These are phyloP conservation scores for Lathyrus sativus DNA, from an alignment of 306 rosid genomes.

Conservation along the genomic window DNA sequence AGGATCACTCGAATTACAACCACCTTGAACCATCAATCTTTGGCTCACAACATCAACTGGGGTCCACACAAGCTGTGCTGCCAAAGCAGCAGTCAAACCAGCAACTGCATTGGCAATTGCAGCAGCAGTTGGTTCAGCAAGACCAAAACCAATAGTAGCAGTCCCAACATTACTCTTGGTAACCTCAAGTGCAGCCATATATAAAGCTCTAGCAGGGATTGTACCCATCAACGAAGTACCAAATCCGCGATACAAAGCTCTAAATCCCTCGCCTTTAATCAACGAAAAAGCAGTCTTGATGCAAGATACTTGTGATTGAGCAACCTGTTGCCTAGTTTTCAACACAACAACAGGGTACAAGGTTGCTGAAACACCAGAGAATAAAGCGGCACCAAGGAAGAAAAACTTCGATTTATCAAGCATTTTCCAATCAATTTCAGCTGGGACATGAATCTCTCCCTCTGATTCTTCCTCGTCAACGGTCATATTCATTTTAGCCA, in stretches of 20 bases:
- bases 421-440: constrained; percentile 92
- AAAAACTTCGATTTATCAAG: constrained; percentile 54
- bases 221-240: constrained; percentile 92
- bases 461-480: constrained; percentile 71
- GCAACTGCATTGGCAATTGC: constrained; percentile 76
- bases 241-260: constrained; percentile 81
- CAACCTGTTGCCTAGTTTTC: constrained; percentile 83
- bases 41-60: constrained; percentile 70
- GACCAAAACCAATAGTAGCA: constrained; percentile 64
- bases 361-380: constrained; percentile 81
- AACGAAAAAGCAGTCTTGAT: constrained; percentile 60
- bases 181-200: constrained; percentile 82
- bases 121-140: constrained; percentile 70
- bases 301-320: constrained; percentile 70
- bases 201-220: constrained; percentile 79
- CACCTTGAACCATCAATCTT: constrained; percentile 66
- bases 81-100: constrained; percentile 77
- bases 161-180: constrained; percentile 84
- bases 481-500: constrained; percentile 67
- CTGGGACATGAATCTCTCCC: constrained; percentile 71
- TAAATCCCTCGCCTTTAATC: constrained; percentile 68
- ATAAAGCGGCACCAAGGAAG: constrained; percentile 83
- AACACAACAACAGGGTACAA: constrained; percentile 79
- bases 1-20: constrained; percentile 42
- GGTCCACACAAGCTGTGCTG: constrained; percentile 92